Evolutionary conservation across 2,329 filamentous ascomycete genomes (phyloP).

Genomic region (Zymoseptoria passerinii): DNA sequence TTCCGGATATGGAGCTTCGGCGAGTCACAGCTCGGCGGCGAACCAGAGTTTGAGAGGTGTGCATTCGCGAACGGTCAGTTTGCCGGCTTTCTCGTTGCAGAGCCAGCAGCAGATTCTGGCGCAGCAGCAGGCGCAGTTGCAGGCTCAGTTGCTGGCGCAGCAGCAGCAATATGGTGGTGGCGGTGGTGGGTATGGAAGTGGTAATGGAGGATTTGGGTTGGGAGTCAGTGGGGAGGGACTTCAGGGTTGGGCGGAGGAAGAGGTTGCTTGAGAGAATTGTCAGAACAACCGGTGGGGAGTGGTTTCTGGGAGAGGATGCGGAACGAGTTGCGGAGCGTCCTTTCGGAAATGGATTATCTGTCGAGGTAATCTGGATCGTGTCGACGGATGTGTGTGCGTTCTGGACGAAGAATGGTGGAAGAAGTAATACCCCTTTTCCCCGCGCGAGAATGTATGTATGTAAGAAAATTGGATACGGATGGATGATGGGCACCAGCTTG

Average conservation of each 20-base stretch:
- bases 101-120: constrained; percentile 26
- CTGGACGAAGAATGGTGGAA: neutral
- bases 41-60: constrained; percentile 18
- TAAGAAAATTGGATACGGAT: neutral
- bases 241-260: constrained; percentile 57
- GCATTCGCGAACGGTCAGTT: constrained; percentile 76
- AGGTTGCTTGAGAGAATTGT: constrained; percentile 33
- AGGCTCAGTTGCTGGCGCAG: constrained; percentile 25
- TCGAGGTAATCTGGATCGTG: no score
- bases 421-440: neutral
- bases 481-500: no score
- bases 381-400: neutral
- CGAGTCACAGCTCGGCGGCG: constrained; percentile 46
- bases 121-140: constrained; percentile 29
- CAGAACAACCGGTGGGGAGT: neutral
- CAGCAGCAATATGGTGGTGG: constrained; percentile 45
- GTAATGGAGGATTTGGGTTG: constrained; percentile 47
- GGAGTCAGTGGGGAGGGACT: constrained; percentile 52
- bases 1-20: constrained; percentile 9
- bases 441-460: neutral
- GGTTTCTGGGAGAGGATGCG: neutral
- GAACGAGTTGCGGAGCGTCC: neutral
- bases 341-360: neutral
- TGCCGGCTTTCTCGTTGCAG: constrained; percentile 61
- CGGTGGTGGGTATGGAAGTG: constrained; percentile 39